These are phyloP conservation scores for Paraconiothyrium brasiliense DNA, from an alignment of 2,329 filamentous ascomycete species.

Conservation along the genomic window DNA sequence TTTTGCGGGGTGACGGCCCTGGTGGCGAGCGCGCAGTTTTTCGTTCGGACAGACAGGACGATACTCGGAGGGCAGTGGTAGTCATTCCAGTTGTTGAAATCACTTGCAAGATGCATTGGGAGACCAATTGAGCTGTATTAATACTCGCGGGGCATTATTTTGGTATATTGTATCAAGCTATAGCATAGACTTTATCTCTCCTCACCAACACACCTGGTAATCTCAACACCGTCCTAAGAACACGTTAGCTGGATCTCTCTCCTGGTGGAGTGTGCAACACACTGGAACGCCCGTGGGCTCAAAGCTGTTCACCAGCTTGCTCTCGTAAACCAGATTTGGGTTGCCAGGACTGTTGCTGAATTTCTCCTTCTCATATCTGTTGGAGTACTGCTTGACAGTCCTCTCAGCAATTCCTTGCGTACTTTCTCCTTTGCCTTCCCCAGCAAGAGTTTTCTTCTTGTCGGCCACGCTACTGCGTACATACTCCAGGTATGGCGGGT, in stretches of 20 bases:
- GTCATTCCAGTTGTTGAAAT: background rate
- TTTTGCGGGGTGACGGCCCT: background rate
- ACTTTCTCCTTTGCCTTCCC: conserved; percentile 47
- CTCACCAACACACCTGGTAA: conserved; percentile 63
- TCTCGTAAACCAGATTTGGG: conserved; percentile 73
- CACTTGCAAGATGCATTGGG: background rate
- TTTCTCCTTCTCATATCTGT: conserved; percentile 57
- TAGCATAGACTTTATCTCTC: conserved; percentile 14
- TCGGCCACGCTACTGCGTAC: conserved; percentile 71
- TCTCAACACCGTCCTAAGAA: conserved; percentile 71
- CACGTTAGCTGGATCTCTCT: conserved; percentile 21
- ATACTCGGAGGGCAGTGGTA: background rate
- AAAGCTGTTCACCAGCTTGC: conserved; percentile 69
- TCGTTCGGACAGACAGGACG: background rate
- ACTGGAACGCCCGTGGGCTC: conserved; percentile 74
- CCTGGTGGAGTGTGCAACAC: conserved; percentile 43
- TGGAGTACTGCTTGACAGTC: conserved; percentile 59
- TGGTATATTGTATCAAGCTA: background rate
- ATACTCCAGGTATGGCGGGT: conserved; percentile 75
- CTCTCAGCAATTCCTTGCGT: conserved; percentile 54
- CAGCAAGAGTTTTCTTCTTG: conserved; percentile 60
- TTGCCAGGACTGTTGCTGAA: conserved; percentile 62
- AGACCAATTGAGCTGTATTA: background rate
- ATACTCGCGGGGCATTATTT: too few species aligned
- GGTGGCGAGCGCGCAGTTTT: background rate